Evolutionary conservation across 495 filamentous ascomycete species (phyloP), one percentile per base, ranked within the genome.

Genomic region (Penicillium herquei): DNA sequence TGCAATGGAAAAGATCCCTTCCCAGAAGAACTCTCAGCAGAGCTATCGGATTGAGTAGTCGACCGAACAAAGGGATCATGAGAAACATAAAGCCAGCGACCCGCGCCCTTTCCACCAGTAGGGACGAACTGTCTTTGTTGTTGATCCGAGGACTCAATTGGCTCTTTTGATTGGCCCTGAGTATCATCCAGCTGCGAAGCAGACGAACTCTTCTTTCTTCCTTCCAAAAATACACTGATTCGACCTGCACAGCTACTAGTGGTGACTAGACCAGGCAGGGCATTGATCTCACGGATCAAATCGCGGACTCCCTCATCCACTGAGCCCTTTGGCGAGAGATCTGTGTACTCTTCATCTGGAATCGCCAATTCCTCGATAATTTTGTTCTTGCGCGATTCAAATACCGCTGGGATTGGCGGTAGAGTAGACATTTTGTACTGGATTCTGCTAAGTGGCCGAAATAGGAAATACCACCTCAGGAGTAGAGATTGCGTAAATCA

Each of bases 201-300:
- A 12, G 47, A 41, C 13, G 35, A 26, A 26, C 21, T 40, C 49
- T 72, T 76, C 68, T 84, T 87, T 30, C 72, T 68, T 6, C 91
- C 92, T 73, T 96, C 93, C 1, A 92, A 71, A 70, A 93, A 96
- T 13, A 96, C 88, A 58, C 85, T 90, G 32, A 92, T 81, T 31
- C 92, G 76, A 35, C 92, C 92, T 10, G 91, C 85, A 64, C 92
- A 96, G 67, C 89, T 96, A 69, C 92, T 96, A 11, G 92, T 96
- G 7, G 91, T 96, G 26, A 93, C 91, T 30, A 91, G 75, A 33
- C 87, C 88, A 8, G 83, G 80, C n/a, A 81, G 42, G 1, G 60
- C 69, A 71, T 97, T 96, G 62, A 96, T 84, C 53, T 85, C 83
- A 41, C 74, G 75, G 44, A 98, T 89, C 51, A 96, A 71, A 13